These are phyloP conservation scores for Sporisorium iseilematis-ciliati DNA, from an alignment of 1,284 basidiomycete species.

Conservation along the genomic window DNA sequence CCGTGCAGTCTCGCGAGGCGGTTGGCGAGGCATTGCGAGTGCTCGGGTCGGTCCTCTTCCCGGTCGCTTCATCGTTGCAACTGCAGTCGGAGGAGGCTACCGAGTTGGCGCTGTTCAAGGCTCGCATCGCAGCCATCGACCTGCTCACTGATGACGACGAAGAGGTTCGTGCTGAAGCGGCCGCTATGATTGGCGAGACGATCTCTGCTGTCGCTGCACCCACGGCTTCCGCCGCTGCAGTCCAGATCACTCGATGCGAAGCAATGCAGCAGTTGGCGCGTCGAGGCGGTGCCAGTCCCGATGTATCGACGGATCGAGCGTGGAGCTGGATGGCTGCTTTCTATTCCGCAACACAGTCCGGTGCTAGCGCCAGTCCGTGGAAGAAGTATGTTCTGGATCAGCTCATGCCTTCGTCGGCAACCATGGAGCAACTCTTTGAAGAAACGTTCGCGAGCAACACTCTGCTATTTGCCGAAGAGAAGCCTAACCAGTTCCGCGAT, in stretches of 20 bases:
- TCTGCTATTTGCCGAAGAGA: constrained; percentile 57
- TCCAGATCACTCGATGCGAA: constrained; percentile 16
- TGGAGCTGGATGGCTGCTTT: constrained; percentile 52
- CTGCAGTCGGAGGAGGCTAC: not conserved
- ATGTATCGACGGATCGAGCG: constrained; percentile 48
- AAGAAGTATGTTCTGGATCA: constrained; percentile 29
- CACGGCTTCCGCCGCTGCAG: not conserved
- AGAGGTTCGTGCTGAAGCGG: constrained; percentile 50
- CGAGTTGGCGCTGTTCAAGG: constrained; percentile 27
- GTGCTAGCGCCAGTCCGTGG: constrained; percentile 19
- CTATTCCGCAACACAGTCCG: constrained; percentile 8
- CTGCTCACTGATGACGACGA: constrained; percentile 55
- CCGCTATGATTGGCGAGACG: constrained; percentile 48
- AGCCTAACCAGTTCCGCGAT: constrained; percentile 62
- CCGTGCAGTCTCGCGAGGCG: constrained; percentile 51
- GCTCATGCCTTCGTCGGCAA: constrained; percentile 22
- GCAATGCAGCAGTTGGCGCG: constrained; percentile 38
- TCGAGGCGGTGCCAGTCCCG: constrained; percentile 38
- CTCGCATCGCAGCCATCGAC: constrained; percentile 40
- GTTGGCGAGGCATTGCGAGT: constrained; percentile 34
- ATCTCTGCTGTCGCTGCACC: constrained; percentile 10
- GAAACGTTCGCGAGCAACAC: constrained; percentile 35
- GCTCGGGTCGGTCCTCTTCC: constrained; percentile 38
- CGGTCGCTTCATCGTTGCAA: not conserved
- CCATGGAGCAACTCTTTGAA: constrained; percentile 26